phyloP scores from a whole-genome alignment of 73 alveolate genomes.

The Stentor roeselii region DNA sequence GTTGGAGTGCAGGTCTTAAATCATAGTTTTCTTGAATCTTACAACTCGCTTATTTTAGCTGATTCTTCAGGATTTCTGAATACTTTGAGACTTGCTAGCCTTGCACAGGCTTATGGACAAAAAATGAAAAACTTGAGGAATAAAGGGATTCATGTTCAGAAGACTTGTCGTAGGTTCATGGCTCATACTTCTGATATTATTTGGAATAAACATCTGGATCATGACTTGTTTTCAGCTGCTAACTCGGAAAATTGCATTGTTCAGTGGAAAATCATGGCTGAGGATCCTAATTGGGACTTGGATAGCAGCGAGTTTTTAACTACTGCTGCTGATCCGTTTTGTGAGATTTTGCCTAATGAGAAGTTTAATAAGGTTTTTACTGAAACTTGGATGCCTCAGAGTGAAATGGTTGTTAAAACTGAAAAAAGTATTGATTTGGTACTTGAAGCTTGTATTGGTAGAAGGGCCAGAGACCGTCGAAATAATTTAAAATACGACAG shows the following conservation, averaged over 20 bases:
- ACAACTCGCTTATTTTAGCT: not conserved
- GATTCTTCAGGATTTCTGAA: not conserved
- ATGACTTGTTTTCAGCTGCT: slow-evolving; percentile 31
- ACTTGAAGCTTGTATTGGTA: slow-evolving; percentile 68
- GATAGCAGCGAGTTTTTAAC: slow-evolving; percentile 41
- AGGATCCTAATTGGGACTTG: slow-evolving; percentile 71
- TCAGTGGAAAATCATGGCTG: slow-evolving; percentile 53
- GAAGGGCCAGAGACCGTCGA: slow-evolving; percentile 95
- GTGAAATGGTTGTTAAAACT: slow-evolving; percentile 46
- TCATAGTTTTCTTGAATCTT: not conserved
- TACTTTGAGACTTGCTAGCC: not conserved
- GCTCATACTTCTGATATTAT: not conserved
- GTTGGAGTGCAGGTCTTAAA: not conserved
- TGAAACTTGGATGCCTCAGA: slow-evolving; percentile 58
- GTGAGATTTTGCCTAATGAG: slow-evolving; percentile 49
- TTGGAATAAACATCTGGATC: not conserved
- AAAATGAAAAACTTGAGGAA: not conserved
- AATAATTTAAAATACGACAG: slow-evolving; percentile 88
- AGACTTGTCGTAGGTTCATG: not conserved
- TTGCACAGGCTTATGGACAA: not conserved
- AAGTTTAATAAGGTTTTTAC: slow-evolving; percentile 35
- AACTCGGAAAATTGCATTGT: slow-evolving; percentile 39
- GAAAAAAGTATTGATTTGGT: slow-evolving; percentile 52
- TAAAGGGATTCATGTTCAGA: not conserved
- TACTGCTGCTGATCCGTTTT: slow-evolving; percentile 55